Percentiles rank a stretch among this genome's conserved stretches.
Conservation (phyloP, 2,329 filamentous ascomycete genomes). For the Zymoseptoria crescenta region DNA sequence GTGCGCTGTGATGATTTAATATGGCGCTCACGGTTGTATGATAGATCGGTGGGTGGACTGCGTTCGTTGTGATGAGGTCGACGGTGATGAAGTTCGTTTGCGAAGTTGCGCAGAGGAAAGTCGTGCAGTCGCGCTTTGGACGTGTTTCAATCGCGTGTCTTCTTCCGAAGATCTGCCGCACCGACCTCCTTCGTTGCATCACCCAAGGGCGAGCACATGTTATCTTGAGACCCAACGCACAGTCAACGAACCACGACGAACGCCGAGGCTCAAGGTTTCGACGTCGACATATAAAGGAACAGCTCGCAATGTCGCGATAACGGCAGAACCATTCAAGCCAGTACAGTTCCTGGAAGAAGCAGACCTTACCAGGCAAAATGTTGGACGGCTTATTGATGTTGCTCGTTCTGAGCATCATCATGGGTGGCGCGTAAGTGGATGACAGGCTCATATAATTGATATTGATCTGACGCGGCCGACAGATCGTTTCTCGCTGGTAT, state of each 20-base stretch:
- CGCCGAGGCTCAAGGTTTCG: too few species aligned
- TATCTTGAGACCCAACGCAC: not conserved
- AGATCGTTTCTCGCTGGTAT: conserved; percentile 93
- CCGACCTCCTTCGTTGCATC: not conserved
- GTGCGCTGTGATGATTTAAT: not conserved
- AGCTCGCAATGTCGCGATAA: not conserved
- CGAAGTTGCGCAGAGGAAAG: not conserved
- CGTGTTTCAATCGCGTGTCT: not conserved
- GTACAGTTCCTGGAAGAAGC: not conserved
- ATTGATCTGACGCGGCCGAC: conserved; percentile 17
- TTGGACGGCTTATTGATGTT: conserved; percentile 59
- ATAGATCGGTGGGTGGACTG: not conserved
- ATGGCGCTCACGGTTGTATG: not conserved
- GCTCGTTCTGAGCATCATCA: conserved; percentile 56
- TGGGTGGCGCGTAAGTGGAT: conserved; percentile 53
- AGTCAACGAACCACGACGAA: not conserved
- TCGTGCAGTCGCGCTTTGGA: not conserved
- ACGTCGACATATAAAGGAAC: not conserved
- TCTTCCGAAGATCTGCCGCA: not conserved
- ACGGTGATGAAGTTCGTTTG: not conserved
- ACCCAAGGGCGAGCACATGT: not conserved
- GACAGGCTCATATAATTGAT: conserved; percentile 2
- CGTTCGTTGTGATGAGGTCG: not conserved
- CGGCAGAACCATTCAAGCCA: not conserved
- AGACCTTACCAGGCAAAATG: conserved; percentile 27